A percentile compares a stretch with the other conserved stretches of the same genome.
Evolutionary conservation across 169 alveolate species (phyloP).

Genomic region (Cryptosporidium xiaoi): DNA sequence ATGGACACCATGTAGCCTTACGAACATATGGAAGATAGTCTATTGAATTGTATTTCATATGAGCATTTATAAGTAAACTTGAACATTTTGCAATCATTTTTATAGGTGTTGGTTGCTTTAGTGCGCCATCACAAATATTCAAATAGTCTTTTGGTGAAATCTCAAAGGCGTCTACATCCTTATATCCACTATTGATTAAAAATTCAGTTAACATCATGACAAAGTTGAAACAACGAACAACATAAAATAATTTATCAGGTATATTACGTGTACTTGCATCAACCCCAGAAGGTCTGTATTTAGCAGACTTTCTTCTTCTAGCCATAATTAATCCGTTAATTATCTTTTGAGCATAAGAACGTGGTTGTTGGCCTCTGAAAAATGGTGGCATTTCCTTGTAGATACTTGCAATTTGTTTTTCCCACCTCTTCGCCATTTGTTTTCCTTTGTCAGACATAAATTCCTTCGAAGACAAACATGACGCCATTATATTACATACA

Average conservation of each 20-base stretch:
- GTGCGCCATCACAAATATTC: conserved; percentile 31
- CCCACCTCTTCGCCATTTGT: conserved; percentile 11
- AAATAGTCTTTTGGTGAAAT: conserved; percentile 34
- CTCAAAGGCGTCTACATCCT: conserved; percentile 61
- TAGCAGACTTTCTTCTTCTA: not conserved
- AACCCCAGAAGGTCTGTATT: not conserved
- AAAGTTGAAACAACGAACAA: conserved; percentile 49
- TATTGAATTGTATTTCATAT: conserved; percentile 14
- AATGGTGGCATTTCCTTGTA: conserved; percentile 60
- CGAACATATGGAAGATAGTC: conserved; percentile 31
- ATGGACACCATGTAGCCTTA: conserved; percentile 32
- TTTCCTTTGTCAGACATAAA: conserved; percentile 16
- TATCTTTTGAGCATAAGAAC: conserved; percentile 71
- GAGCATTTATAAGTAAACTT: conserved; percentile 22
- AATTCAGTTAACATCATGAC: conserved; percentile 50
- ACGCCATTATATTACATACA: conserved; percentile 25
- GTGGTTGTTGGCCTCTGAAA: conserved; percentile 62
- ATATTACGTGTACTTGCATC: not conserved
- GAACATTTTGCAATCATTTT: conserved; percentile 66
- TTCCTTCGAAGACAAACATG: conserved; percentile 39
- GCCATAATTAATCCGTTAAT: conserved; percentile 26
- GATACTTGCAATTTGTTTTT: conserved; percentile 22
- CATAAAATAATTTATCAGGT: conserved; percentile 55
- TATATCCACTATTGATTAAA: conserved; percentile 23
- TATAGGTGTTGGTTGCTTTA: conserved; percentile 12